These are phyloP conservation scores for Penicillium sclerotigenum DNA, from an alignment of 2,329 filamentous ascomycete genomes.

Conservation along the genomic window DNA sequence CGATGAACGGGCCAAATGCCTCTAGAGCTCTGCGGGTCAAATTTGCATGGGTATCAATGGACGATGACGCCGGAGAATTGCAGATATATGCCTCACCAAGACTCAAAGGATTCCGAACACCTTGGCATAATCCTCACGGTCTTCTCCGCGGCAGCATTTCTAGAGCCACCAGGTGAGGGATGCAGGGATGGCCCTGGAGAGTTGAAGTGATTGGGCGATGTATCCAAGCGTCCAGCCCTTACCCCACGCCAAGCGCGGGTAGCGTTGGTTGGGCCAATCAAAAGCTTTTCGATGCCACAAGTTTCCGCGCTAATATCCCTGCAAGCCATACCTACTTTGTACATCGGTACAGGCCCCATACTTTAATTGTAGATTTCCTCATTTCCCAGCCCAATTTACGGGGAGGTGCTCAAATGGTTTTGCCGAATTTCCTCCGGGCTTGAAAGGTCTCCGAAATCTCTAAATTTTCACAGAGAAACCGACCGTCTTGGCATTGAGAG, in stretches of 20 bases:
- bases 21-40: not conserved
- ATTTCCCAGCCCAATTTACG: no score
- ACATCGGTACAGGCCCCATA: not conserved
- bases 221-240: not conserved
- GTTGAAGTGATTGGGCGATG: not conserved
- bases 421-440: no score
- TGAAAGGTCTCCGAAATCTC: not conserved
- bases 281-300: no score
- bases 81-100: not conserved
- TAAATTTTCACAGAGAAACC: not conserved
- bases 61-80: not conserved
- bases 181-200: not conserved
- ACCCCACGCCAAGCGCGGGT: not conserved
- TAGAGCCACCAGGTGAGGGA: not conserved
- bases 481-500: not conserved
- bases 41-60: not conserved
- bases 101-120: not conserved
- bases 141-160: not conserved
- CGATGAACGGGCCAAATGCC: not conserved
- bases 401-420: no score
- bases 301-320: no score
- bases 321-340: not conserved
- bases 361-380: not conserved
- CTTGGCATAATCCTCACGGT: not conserved
- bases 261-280: not conserved